Conservation (phyloP, 495 filamentous ascomycete species). For the Penicillium canariense region DNA sequence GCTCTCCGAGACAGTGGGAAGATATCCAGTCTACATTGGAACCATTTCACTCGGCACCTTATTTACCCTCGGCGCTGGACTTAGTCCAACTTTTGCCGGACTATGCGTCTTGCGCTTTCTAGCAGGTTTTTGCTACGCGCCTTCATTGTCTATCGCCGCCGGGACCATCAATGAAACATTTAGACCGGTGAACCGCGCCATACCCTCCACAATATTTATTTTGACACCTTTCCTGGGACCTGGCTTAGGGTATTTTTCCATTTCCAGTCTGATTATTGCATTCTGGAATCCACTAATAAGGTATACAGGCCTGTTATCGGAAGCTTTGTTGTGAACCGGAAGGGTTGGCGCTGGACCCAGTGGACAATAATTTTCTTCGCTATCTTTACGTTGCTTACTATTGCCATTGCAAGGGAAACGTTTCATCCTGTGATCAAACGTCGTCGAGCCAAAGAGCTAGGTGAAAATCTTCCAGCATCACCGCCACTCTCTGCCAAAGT, state of each 20-base stretch:
- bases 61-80: constrained; percentile 62
- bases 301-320: constrained; percentile 59
- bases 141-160: constrained; percentile 40
- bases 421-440: constrained; percentile 61
- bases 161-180: constrained; percentile 50
- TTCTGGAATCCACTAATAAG: constrained; percentile 28
- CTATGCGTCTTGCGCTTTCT: constrained; percentile 60
- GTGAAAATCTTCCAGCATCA: constrained; percentile 34
- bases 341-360: constrained; percentile 63
- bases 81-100: constrained; percentile 53
- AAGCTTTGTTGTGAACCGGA: constrained; percentile 56
- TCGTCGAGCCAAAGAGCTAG: constrained; percentile 45
- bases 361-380: constrained; percentile 52
- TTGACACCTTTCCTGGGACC: constrained; percentile 39
- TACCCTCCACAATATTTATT: constrained; percentile 36
- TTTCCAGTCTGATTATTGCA: neutral
- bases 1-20: constrained; percentile 58
- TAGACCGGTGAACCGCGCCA: constrained; percentile 27
- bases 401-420: constrained; percentile 48
- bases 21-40: constrained; percentile 53
- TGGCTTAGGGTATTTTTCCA: constrained; percentile 35
- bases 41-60: constrained; percentile 52
- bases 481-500: constrained; percentile 35
- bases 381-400: constrained; percentile 34
- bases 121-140: constrained; percentile 50